Evolutionary conservation across 495 filamentous ascomycete genomes (phyloP), one percentile per base, ranked within the genome.

Genomic region (Aspergillus sclerotioniger): DNA sequence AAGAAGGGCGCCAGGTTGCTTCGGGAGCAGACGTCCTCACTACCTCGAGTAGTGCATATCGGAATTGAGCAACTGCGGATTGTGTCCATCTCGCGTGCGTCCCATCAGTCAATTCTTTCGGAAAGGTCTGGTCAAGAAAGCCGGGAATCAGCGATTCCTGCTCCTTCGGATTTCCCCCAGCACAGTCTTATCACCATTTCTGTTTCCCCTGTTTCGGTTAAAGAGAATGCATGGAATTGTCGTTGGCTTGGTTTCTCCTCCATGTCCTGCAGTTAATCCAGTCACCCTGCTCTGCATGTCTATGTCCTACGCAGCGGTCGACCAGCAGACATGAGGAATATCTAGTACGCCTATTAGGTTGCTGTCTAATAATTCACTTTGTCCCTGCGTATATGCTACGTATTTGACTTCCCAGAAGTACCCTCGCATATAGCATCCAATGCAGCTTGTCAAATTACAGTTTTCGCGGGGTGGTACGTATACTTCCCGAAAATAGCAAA

Each of bases 171-270:
- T 50, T 32, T 32, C 47, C 61, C 60, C 63, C 59, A 58, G 61
- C 66, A 62, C 68, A 66, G 68, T 69, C 55, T 61, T 67, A 39
- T 59, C 53, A 20, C 50, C 37, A 6, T 47, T 53, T 51, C 33
- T 52, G 46, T 67, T 63, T 65, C 54, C 54, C 53, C 55, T 57
- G 46, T 56, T 70, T 59, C 63, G 61, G 60, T 69, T 70, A 66
- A 70, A 66, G 70, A 68, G 72, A 74, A 76, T 75, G 67, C 68
- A 75, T 73, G 67, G 62, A 70, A 66, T 54, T 63, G 51, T 60
- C 53, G 53, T 58, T 58, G 44, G 32, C 44, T 52, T 64, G 56
- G 47, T 46, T 46, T 39, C 5, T 25, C 47, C 47, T 17, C 16
- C 13, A 16, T 29, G 28, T 47, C 50, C 41, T 20, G 39, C 32